Base-by-base conservation (phyloP, 768 basidiomycete species). In the Amanita inopinata region DNA sequence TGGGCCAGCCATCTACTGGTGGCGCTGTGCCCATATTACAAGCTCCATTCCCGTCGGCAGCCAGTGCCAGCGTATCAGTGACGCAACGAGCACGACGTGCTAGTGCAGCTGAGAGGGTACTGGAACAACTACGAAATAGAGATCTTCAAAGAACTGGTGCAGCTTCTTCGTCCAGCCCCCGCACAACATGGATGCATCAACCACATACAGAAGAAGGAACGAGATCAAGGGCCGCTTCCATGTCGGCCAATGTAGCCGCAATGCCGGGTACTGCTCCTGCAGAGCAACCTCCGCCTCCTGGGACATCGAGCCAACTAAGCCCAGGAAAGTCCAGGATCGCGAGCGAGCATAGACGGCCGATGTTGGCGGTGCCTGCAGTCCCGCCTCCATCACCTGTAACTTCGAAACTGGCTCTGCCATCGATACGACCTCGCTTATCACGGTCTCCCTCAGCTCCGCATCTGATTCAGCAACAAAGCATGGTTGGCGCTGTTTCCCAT, bases 81-180 rank as follows among this genome's bases (percentile, higher is more conserved):
- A 57, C 64, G 37, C 58, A 63, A 43, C 60, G 66, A 20, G 67
- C 69, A 6, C 70, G 78, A 44, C 61, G 76, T 43, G 61, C 74
- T 3, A 84, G 82, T 47, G 78, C 75, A 8, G 82, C 83, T 0
- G 82, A 85, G 54, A 74, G 71, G 38, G 74, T 80, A 0, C 63
- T 85, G 9, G 82, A 82, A 51, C 76, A 81, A 47, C 63, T 83
- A 17, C 69, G 76, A 10, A 72, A 60, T 47, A 69, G 73, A 38
- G 76, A 78, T 46, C 59, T 72, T n/a, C 73, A 71, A 43, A 71
- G 71, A 52, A 55, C 63, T 1, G 62, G 64, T 11, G 46, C 49
- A 5, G 53, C 51, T 17, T 51, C 46, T 22, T 48, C 55, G 30
- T 53, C 60, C n/a, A 67, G 58, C 38, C 67, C 64, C 9, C 64